Evolutionary conservation across 1,139 yeast genomes (phyloP).

Genomic region (Candida sp.): DNA sequence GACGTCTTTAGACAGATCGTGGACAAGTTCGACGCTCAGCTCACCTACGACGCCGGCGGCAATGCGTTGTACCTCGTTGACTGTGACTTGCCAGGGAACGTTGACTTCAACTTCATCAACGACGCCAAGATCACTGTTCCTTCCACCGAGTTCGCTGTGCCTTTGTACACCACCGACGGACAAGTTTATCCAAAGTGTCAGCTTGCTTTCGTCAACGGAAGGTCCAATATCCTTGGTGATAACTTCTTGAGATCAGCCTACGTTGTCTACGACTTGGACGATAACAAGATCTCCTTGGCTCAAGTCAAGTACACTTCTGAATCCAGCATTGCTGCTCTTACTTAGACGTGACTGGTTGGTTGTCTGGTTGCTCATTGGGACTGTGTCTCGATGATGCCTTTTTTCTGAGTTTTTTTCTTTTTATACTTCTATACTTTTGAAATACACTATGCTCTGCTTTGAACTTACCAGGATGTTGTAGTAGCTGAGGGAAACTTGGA

Average conservation of each 20-base stretch:
- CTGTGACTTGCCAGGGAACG: conserved; percentile 9
- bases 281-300: conserved; percentile 26
- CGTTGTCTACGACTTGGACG: conserved; percentile 33
- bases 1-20: conserved; percentile 23
- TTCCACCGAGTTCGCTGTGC: conserved; percentile 13
- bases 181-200: neutral
- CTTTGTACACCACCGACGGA: conserved; percentile 13
- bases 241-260: conserved; percentile 34
- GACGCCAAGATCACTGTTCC: conserved; percentile 10
- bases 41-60: neutral
- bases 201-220: too few species aligned
- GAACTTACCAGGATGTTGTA: too few species aligned
- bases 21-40: conserved; percentile 20
- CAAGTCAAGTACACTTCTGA: conserved; percentile 24
- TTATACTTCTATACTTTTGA: too few species aligned
- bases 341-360: too few species aligned
- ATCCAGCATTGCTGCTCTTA: conserved; percentile 11
- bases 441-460: too few species aligned
- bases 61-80: neutral
- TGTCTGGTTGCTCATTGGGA: too few species aligned
- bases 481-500: too few species aligned
- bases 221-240: conserved; percentile 27
- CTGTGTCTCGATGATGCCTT: too few species aligned
- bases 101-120: conserved; percentile 7
- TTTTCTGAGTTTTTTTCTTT: too few species aligned